A percentile compares a stretch with the other conserved stretches of the same genome.
Evolutionary conservation across 306 rosid species (phyloP).

Genomic region (Mucuna pruriens): DNA sequence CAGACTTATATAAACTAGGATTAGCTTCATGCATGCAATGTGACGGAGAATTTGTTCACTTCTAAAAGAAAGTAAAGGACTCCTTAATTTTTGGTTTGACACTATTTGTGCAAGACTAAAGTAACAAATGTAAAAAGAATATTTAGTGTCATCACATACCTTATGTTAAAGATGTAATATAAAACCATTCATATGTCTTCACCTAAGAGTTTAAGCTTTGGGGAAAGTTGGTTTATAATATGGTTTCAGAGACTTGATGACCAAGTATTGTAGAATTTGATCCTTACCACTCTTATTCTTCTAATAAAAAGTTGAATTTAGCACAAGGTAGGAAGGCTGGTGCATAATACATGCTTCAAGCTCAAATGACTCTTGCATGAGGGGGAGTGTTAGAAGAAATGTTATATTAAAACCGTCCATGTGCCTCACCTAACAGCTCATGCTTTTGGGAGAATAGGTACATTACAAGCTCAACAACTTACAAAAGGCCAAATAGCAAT

Average conservation of each 20-base stretch:
- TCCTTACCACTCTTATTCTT: not conserved
- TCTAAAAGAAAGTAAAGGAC: constrained; percentile 5
- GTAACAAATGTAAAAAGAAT: not conserved
- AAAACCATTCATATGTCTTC: not conserved
- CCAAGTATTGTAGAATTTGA: not conserved
- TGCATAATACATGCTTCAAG: not conserved
- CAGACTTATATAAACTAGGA: constrained; percentile 11
- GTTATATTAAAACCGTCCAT: not conserved
- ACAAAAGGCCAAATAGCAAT: not conserved
- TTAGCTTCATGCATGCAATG: constrained; percentile 17
- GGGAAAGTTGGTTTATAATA: not conserved
- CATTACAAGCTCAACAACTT: not conserved
- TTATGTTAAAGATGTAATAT: not conserved
- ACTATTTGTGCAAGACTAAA: constrained; percentile 17
- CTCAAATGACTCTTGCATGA: not conserved
- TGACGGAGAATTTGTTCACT: constrained; percentile 24
- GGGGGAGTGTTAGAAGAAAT: not conserved
- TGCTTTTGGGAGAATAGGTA: not conserved
- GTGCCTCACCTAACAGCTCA: not conserved
- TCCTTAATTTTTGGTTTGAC: constrained; percentile 20
- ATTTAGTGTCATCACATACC: not conserved
- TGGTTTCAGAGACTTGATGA: not conserved
- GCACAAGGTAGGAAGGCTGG: not conserved
- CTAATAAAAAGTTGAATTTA: constrained; percentile 11
- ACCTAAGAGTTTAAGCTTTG: not conserved